A percentile compares a stretch with the other conserved stretches of the same genome.
Conservation (phyloP, 768 basidiomycete species). For the Russula brevipes region DNA sequence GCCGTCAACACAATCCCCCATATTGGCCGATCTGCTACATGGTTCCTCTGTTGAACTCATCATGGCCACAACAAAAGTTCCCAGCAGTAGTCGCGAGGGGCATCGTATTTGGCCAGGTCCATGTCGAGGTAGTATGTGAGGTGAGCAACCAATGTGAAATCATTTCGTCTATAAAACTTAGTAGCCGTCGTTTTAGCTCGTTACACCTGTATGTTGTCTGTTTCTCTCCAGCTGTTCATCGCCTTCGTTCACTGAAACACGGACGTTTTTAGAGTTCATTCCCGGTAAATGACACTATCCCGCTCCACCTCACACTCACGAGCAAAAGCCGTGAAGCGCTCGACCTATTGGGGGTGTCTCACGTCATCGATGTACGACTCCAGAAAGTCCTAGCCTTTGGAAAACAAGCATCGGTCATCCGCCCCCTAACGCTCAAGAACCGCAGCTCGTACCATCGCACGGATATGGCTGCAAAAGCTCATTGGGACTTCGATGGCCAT, state of each 20-base stretch:
- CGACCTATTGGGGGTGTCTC: slow-evolving; percentile 8
- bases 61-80: slow-evolving; percentile 9
- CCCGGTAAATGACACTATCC: slow-evolving; percentile 5
- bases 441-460: background rate
- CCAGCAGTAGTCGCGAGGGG: slow-evolving; percentile 11
- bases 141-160: background rate
- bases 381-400: slow-evolving; percentile 18
- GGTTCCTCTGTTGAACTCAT: background rate
- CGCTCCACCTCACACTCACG: slow-evolving; percentile 14
- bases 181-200: background rate
- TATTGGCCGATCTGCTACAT: background rate
- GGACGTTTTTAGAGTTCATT: background rate
- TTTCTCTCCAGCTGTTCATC: no score
- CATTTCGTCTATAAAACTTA: background rate
- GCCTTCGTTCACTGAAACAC: background rate
- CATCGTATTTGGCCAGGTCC: background rate
- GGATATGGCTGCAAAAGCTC: slow-evolving; percentile 9
- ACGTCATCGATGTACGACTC: slow-evolving; percentile 16
- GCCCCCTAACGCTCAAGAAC: background rate
- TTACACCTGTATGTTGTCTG: slow-evolving; percentile 3
- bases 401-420: background rate
- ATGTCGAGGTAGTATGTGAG: slow-evolving; percentile 18
- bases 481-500: slow-evolving; percentile 1
- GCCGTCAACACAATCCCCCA: background rate
- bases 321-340: slow-evolving; percentile 2